A percentile compares a stretch with the other conserved stretches of the same genome.
Conservation (phyloP, 768 basidiomycete genomes). For the Botryobasidium botryosum region DNA sequence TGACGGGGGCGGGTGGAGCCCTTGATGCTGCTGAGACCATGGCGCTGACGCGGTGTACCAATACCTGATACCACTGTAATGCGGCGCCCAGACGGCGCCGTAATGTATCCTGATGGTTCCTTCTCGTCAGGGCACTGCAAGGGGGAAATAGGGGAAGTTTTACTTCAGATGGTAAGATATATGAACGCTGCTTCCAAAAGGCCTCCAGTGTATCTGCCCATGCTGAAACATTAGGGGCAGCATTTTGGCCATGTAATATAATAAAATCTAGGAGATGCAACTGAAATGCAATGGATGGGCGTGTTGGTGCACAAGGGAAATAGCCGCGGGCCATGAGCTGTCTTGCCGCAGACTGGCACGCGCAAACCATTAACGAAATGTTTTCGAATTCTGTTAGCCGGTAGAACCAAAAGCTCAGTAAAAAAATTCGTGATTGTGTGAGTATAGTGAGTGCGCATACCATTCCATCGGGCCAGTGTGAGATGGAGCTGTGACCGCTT, state of each 20-base stretch:
- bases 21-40: too few species aligned
- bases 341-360: not conserved
- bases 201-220: slow-evolving; percentile 1
- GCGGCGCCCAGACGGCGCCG: not conserved
- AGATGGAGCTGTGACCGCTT: too few species aligned
- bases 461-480: too few species aligned
- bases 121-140: too few species aligned
- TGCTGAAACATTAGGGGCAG: slow-evolving; percentile 7
- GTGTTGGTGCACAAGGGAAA: slow-evolving; percentile 7
- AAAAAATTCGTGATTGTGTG: too few species aligned
- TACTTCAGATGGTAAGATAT: not conserved
- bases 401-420: too few species aligned
- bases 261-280: slow-evolving; percentile 6
- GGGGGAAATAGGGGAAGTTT: too few species aligned
- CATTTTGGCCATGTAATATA: not conserved
- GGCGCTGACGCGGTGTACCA: too few species aligned
- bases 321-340: slow-evolving; percentile 1
- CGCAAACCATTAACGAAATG: not conserved
- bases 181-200: not conserved
- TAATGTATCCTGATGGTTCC: not conserved
- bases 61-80: not conserved
- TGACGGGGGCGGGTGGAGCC: too few species aligned
- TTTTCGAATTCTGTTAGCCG: too few species aligned
- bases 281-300: slow-evolving; percentile 4
- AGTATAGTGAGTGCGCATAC: too few species aligned